phyloP scores from a whole-genome alignment of 1,284 basidiomycete species.

The Boletus mariae region DNA sequence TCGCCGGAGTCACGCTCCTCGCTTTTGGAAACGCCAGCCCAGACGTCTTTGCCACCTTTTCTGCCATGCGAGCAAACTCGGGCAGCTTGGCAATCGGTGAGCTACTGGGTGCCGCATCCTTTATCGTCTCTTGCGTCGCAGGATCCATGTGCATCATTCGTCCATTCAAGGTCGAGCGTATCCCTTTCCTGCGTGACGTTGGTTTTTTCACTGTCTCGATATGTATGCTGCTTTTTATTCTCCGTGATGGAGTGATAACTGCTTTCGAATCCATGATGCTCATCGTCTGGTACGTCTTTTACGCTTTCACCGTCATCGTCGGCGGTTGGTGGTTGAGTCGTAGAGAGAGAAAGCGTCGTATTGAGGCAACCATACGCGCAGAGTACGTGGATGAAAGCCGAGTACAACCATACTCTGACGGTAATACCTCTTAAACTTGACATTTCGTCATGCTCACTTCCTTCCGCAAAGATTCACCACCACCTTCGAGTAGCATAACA shows the following conservation, averaged over 20 bases:
- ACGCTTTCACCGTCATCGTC: conserved; percentile 75
- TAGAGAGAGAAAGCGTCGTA: conserved; percentile 42
- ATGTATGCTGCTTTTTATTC: conserved; percentile 65
- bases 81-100: conserved; percentile 93
- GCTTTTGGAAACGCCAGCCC: conserved; percentile 94
- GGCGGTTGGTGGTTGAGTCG: conserved; percentile 75
- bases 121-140: conserved; percentile 93
- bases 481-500: conserved; percentile 8
- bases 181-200: conserved; percentile 88
- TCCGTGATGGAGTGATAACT: conserved; percentile 76
- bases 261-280: conserved; percentile 74
- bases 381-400: conserved; percentile 57
- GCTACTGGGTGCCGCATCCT: conserved; percentile 90
- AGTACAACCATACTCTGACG: conserved; percentile 54
- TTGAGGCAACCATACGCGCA: conserved; percentile 53
- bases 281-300: conserved; percentile 74
- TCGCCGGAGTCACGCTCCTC: conserved; percentile 90
- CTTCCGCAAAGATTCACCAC: conserved; percentile 19
- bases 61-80: conserved; percentile 83
- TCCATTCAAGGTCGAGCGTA: conserved; percentile 80
- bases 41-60: conserved; percentile 92
- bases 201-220: conserved; percentile 90
- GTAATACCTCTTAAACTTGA: conserved; percentile 39
- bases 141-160: conserved; percentile 95
- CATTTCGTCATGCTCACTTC: conserved; percentile 9